Evolutionary conservation across 805 yeast species (phyloP).

Genomic region (Maudiozyma saulgeensis): DNA sequence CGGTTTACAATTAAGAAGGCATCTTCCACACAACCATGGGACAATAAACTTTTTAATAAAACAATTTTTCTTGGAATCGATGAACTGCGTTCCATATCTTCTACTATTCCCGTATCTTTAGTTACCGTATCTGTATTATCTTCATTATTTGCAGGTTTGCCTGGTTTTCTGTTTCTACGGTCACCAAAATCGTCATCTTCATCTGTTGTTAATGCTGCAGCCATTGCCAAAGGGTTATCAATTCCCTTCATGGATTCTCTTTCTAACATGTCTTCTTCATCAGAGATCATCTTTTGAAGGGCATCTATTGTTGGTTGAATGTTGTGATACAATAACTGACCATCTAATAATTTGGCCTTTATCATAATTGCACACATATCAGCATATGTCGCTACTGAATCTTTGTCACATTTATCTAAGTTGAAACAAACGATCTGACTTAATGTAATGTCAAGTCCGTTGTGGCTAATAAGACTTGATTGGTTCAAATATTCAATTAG

Average conservation of each 20-base stretch:
- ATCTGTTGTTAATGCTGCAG: slow-evolving; percentile 71
- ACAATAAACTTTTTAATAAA: slow-evolving; percentile 44
- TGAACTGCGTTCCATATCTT: slow-evolving; percentile 11
- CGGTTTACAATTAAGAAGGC: slow-evolving; percentile 47
- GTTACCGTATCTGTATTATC: slow-evolving; percentile 1
- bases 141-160: neutral
- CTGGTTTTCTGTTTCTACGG: neutral
- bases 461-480: slow-evolving; percentile 42
- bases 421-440: slow-evolving; percentile 44
- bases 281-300: slow-evolving; percentile 35
- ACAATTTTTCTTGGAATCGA: slow-evolving; percentile 30
- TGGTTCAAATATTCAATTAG: slow-evolving; percentile 40
- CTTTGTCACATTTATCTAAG: slow-evolving; percentile 17
- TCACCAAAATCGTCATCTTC: slow-evolving; percentile 37
- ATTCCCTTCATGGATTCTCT: slow-evolving; percentile 51
- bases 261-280: slow-evolving; percentile 40
- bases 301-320: slow-evolving; percentile 44
- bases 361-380: slow-evolving; percentile 47
- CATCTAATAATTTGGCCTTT: slow-evolving; percentile 55
- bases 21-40: slow-evolving; percentile 55
- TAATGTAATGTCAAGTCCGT: slow-evolving; percentile 25
- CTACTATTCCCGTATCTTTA: slow-evolving; percentile 6
- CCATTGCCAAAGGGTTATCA: slow-evolving; percentile 75
- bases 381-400: slow-evolving; percentile 27
- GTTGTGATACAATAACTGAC: slow-evolving; percentile 50